Conservation (phyloP, 495 filamentous ascomycete species). For the Neurospora pannonica region DNA sequence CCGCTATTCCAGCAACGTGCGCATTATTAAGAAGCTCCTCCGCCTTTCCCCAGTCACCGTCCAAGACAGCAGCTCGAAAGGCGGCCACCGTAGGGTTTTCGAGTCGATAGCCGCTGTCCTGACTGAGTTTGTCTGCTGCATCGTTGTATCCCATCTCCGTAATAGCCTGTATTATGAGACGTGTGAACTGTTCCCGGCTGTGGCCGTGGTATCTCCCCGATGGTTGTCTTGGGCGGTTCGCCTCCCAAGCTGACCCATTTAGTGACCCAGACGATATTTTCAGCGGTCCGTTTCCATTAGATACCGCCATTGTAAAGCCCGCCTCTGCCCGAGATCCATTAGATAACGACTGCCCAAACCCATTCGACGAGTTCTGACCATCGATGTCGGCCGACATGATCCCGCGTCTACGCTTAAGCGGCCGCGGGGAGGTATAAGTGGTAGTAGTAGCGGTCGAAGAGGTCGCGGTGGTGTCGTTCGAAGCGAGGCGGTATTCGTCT, state of each 20-base stretch:
- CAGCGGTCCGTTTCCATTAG: slow-evolving; percentile 36
- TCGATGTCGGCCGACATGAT: slow-evolving; percentile 25
- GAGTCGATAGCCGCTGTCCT: slow-evolving; percentile 81
- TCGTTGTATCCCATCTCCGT: slow-evolving; percentile 75
- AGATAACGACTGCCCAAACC: slow-evolving; percentile 22
- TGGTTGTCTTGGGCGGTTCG: slow-evolving; percentile 6
- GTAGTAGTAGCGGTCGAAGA: slow-evolving; percentile 4
- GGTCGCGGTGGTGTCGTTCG: neutral
- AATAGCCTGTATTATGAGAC: slow-evolving; percentile 86
- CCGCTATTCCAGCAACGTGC: slow-evolving; percentile 25
- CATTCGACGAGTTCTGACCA: slow-evolving; percentile 25
- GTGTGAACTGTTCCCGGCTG: slow-evolving; percentile 84
- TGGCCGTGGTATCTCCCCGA: slow-evolving; percentile 55
- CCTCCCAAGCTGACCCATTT: slow-evolving; percentile 31
- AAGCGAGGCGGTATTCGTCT: slow-evolving; percentile 3
- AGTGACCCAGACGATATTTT: slow-evolving; percentile 20
- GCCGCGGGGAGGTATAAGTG: slow-evolving; percentile 1
- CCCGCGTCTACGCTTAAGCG: slow-evolving; percentile 17
- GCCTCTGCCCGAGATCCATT: slow-evolving; percentile 28
- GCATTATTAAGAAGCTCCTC: slow-evolving; percentile 67
- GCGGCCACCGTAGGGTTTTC: slow-evolving; percentile 77
- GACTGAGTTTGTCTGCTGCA: slow-evolving; percentile 62
- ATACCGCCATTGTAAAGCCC: slow-evolving; percentile 14
- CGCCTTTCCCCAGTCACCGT: slow-evolving; percentile 76
- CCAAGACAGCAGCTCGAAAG: slow-evolving; percentile 72